Evolutionary conservation across 495 filamentous ascomycete genomes (phyloP), one percentile per base, ranked within the genome.

Genomic region (Aspergillus saccharolyticus): DNA sequence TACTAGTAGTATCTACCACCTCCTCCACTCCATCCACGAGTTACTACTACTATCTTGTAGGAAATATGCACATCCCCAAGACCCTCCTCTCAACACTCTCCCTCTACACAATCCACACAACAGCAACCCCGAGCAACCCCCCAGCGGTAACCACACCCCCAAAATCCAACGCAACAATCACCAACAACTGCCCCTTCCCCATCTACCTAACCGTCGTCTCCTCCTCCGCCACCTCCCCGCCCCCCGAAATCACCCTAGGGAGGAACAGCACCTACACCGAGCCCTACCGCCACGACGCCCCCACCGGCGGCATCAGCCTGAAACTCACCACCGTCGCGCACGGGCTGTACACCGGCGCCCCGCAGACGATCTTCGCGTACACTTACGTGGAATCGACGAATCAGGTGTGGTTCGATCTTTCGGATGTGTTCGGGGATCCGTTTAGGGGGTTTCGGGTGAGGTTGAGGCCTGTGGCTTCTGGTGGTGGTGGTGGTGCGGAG

Each of bases 171-270:
- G 43, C 25, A 47, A 54, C 48, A 56, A 24, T 21, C 50, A 56
- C 47, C 56, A 86, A 86, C 68, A 65, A 75, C 28, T 84, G 81
- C 73, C 0, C 53, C 16, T 28, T 50, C 25, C 60, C 75, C 45
- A 65, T 84, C 30, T 80, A 82, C 56, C 47, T 83, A 61, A 85
- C 82, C 81, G 81, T 80, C 17, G 82, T 86, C 18, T 77, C 75
- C 44, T 57, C 64, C 4, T n/a, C n/a, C 18, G 77, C 75, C 44
- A 45, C 56, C 8, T 60, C 80, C 50, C 63, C 61, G 0, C 67
- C 73, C 20, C 64, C 33, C 4, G 33, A 65, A 46, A 61, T 59
- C 19, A 61, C 74, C 6, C 1, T 74, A 14, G 28, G 39, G 54
- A 50, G 33, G 21, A 55, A 8, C 25, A 9, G 4, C 25, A 45